Evolutionary conservation across 805 yeast species (phyloP).

Genomic region (Yarrowia sp.): DNA sequence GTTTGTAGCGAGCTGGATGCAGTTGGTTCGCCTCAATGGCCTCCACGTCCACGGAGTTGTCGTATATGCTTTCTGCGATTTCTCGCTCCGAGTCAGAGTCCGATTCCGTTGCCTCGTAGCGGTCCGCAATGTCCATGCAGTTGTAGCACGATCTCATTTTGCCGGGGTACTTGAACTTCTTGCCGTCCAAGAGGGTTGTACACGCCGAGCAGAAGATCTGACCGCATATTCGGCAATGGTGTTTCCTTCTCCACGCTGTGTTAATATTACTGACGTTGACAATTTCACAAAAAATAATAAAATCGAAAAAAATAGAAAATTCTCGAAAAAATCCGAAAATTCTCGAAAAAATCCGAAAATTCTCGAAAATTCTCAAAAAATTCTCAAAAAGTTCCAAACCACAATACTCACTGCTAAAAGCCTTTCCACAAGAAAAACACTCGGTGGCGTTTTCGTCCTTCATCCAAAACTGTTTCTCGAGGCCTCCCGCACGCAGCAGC

Average conservation of each 20-base stretch:
- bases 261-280: neutral
- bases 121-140: conserved; percentile 61
- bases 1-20: conserved; percentile 35
- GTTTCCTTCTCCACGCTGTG: conserved; percentile 75
- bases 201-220: conserved; percentile 88
- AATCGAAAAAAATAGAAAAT: neutral
- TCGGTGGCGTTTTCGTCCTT: conserved; percentile 88
- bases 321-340: no score
- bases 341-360: no score
- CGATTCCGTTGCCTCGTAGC: conserved; percentile 47
- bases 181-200: conserved; percentile 68
- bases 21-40: conserved; percentile 13
- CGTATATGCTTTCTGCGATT: conserved; percentile 16
- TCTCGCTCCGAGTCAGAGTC: conserved; percentile 20
- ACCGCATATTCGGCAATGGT: conserved; percentile 95
- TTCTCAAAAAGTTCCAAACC: no score
- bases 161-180: conserved; percentile 60
- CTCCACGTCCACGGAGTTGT: conserved; percentile 16
- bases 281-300: neutral
- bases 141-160: conserved; percentile 74
- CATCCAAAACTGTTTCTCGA: conserved; percentile 89
- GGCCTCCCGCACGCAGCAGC: conserved; percentile 34
- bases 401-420: conserved; percentile 47
- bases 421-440: conserved; percentile 77
- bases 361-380: no score